Evolutionary conservation across 2,329 filamentous ascomycete genomes (phyloP).

Genomic region (Sphaerostilbella broomeana): DNA sequence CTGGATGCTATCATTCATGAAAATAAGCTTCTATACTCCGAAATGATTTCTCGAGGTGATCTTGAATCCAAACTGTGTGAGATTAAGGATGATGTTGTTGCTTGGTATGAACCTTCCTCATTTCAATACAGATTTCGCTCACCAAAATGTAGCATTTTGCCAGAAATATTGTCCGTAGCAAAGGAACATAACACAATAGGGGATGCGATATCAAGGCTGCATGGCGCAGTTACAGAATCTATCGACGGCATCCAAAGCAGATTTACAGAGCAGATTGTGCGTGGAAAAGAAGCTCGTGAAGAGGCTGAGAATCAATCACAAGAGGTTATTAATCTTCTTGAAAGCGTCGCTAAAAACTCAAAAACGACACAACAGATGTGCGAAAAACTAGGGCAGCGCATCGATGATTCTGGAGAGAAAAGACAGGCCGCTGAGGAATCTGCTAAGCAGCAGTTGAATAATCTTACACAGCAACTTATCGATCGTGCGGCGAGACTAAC

Average conservation of each 20-base stretch:
- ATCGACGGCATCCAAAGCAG: conserved; percentile 4
- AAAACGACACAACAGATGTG: conserved; percentile 12
- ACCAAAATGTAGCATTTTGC: conserved; percentile 1
- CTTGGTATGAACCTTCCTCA: conserved; percentile 1
- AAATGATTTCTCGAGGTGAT: conserved; percentile 2
- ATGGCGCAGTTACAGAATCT: background rate
- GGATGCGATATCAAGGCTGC: conserved; percentile 1
- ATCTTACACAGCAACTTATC: conserved; percentile 16
- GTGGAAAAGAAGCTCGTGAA: background rate
- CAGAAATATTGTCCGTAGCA: background rate
- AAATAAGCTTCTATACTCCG: background rate
- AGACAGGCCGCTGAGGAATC: conserved; percentile 9
- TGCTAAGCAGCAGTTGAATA: conserved; percentile 10
- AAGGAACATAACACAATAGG: background rate
- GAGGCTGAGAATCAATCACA: background rate
- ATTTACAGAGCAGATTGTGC: conserved; percentile 1
- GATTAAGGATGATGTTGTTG: conserved; percentile 2
- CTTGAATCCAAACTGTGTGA: conserved; percentile 3
- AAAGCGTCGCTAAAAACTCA: background rate
- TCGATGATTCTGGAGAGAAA: conserved; percentile 12
- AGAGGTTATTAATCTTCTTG: background rate
- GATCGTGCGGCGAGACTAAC: conserved; percentile 17
- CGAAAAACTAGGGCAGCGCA: conserved; percentile 14
- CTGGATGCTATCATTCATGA: conserved; percentile 5
- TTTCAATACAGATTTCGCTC: background rate